These are phyloP conservation scores for Infundibulicybe gibba DNA, from an alignment of 768 basidiomycete species.

Conservation along the genomic window DNA sequence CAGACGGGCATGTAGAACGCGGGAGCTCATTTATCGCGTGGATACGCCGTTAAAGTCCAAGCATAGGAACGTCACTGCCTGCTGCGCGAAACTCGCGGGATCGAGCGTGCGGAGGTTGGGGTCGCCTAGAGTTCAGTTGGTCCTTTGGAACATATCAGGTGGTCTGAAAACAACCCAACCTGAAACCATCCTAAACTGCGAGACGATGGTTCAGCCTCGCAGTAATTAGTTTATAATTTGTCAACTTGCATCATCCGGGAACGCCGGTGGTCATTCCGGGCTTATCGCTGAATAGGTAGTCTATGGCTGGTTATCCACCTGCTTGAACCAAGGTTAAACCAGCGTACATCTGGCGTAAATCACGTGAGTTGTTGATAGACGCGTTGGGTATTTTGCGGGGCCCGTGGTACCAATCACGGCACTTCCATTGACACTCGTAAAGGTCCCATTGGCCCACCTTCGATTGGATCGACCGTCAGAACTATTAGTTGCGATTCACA, in stretches of 20 bases:
- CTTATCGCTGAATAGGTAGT: constrained; percentile 45
- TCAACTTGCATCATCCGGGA: constrained; percentile 48
- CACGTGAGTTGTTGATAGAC: not conserved
- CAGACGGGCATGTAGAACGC: constrained; percentile 35
- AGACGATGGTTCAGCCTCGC: too few species aligned
- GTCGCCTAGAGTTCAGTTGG: constrained; percentile 22
- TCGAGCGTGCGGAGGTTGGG: constrained; percentile 46
- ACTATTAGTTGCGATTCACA: not conserved
- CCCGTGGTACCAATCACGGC: constrained; percentile 43
- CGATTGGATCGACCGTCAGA: too few species aligned
- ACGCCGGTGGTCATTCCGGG: constrained; percentile 45
- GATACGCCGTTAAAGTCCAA: constrained; percentile 41
- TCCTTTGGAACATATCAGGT: not conserved
- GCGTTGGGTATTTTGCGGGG: not conserved
- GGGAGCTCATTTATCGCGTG: constrained; percentile 36
- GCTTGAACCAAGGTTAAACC: not conserved
- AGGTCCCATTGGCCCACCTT: constrained; percentile 46
- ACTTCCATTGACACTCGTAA: constrained; percentile 37
- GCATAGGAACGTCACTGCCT: constrained; percentile 45
- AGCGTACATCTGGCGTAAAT: constrained; percentile 24
- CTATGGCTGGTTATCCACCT: constrained; percentile 16
- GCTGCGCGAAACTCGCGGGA: constrained; percentile 36
- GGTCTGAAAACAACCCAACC: not conserved
- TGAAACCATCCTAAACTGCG: not conserved
- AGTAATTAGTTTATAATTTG: not conserved